These are phyloP conservation scores for Cyberlindnera mississippiensis DNA, from an alignment of 805 yeast genomes.

Conservation along the genomic window DNA sequence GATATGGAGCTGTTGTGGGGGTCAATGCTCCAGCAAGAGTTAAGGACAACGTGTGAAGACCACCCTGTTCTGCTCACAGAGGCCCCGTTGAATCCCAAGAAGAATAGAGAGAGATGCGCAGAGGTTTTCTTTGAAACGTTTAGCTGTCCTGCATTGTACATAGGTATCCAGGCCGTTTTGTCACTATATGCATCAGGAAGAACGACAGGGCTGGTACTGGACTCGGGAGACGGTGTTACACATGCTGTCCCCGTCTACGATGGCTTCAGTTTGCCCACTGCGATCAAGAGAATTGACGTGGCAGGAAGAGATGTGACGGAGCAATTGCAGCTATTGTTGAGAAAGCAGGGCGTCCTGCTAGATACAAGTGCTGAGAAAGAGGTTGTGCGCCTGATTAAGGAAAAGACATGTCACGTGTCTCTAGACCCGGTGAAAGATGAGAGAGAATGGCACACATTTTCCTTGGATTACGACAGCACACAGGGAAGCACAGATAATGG, in stretches of 20 bases:
- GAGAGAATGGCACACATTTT: constrained; percentile 33
- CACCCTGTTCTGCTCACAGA: constrained; percentile 89
- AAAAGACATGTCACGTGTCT: constrained; percentile 64
- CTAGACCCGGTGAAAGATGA: constrained; percentile 55
- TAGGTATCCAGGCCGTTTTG: constrained; percentile 87
- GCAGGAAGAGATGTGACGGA: constrained; percentile 88
- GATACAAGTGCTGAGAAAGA: constrained; percentile 78
- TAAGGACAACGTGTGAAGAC: constrained; percentile 61
- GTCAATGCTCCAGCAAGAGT: constrained; percentile 53
- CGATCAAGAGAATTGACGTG: constrained; percentile 69
- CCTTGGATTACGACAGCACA: constrained; percentile 13
- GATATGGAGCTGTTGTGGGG: constrained; percentile 85
- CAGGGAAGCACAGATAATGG: constrained; percentile 8
- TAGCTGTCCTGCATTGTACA: constrained; percentile 85
- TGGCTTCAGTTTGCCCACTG: constrained; percentile 75
- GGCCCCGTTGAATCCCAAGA: constrained; percentile 80
- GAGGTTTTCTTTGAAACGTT: constrained; percentile 89
- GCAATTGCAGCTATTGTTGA: constrained; percentile 61
- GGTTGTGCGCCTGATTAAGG: constrained; percentile 74
- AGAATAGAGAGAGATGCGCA: constrained; percentile 86
- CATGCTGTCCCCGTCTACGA: constrained; percentile 87
- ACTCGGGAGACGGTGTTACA: constrained; percentile 91
- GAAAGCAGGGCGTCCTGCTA: constrained; percentile 64
- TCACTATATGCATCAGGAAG: constrained; percentile 84
- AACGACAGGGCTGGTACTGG: constrained; percentile 87